Conservation (phyloP, 2,329 filamentous ascomycete species). For the Tolypocladium pustulatum region DNA sequence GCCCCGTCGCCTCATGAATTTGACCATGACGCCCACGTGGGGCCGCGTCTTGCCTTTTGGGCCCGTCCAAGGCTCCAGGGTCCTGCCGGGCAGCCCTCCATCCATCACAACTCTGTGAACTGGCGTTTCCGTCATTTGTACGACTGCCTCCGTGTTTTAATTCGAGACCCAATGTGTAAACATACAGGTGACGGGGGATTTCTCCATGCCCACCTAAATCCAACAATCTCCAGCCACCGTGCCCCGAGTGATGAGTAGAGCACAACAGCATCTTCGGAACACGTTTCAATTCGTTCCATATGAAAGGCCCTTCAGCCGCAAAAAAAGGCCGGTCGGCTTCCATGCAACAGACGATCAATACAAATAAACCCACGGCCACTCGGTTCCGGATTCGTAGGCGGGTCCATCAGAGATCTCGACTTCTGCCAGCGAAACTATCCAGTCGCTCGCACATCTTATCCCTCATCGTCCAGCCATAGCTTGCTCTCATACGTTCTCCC, state of each 20-base stretch:
- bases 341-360: background rate
- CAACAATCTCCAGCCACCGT: background rate
- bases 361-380: background rate
- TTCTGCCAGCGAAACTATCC: background rate
- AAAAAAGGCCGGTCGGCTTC: background rate
- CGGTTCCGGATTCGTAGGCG: background rate
- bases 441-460: background rate
- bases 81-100: background rate
- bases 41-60: background rate
- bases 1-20: background rate
- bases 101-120: background rate
- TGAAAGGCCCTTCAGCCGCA: background rate
- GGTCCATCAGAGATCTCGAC: background rate
- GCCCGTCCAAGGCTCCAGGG: background rate
- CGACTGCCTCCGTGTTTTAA: background rate
- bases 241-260: background rate
- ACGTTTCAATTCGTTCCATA: background rate
- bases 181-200: background rate
- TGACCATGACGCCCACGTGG: background rate
- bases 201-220: background rate
- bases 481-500: slow-evolving; percentile 49
- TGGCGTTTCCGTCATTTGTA: background rate
- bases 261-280: background rate
- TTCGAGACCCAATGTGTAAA: background rate
- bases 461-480: background rate